Conservation (phyloP, 2,329 filamentous ascomycete species). For the Clonostachys byssicola region DNA sequence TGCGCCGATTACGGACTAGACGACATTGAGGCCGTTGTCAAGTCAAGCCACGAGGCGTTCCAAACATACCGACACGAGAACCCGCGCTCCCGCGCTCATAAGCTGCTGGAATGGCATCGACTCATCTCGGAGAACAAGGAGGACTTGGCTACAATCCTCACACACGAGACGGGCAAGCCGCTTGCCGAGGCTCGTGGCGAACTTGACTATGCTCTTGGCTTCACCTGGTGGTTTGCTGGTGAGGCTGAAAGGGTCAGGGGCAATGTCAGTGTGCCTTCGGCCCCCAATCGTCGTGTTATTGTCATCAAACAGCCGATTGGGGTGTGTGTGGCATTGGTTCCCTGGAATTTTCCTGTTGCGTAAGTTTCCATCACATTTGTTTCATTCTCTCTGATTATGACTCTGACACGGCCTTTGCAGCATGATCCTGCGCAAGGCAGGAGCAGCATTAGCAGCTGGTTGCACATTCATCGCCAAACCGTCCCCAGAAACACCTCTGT, state of each 20-base stretch:
- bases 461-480: conserved; percentile 77
- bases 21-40: conserved; percentile 30
- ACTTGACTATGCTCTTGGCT: conserved; percentile 48
- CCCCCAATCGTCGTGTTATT: conserved; percentile 61
- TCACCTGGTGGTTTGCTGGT: conserved; percentile 53
- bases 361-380: conserved; percentile 23
- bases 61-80: conserved; percentile 28
- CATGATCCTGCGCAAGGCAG: conserved; percentile 41
- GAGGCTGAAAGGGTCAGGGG: conserved; percentile 51
- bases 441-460: conserved; percentile 62
- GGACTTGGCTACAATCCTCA: conserved; percentile 31
- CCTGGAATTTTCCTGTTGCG: conserved; percentile 57
- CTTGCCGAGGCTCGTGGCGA: conserved; percentile 48
- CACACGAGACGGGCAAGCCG: conserved; percentile 53
- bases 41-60: conserved; percentile 27
- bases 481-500: conserved; percentile 71
- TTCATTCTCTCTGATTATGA: too few relatives aligned
- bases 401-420: too few relatives aligned
- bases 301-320: conserved; percentile 56
- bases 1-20: conserved; percentile 38
- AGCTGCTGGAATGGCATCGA: conserved; percentile 31
- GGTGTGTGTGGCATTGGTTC: conserved; percentile 24
- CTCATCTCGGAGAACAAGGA: conserved; percentile 28
- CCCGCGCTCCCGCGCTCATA: conserved; percentile 25
- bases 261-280: conserved; percentile 51